phyloP scores from a whole-genome alignment of 495 filamentous ascomycete species.

The Bombardia bombarda region DNA sequence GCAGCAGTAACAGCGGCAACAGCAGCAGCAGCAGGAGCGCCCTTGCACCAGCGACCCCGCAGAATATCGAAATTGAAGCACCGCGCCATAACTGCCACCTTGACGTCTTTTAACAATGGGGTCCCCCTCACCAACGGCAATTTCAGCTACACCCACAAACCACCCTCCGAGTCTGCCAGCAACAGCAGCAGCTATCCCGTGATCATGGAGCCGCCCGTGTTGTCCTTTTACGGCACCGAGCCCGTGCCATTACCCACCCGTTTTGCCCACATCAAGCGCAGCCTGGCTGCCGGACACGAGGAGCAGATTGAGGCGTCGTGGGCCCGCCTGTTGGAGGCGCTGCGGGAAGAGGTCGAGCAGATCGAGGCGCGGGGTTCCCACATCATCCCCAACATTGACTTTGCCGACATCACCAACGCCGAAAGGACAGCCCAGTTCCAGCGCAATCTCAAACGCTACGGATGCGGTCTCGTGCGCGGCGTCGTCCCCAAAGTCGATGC shows the following conservation, averaged over 20 bases:
- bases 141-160: slow-evolving; percentile 1
- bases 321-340: slow-evolving; percentile 54
- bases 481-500: slow-evolving; percentile 54
- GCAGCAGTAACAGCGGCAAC: not conserved
- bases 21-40: not conserved
- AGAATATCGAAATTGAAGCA: slow-evolving; percentile 29
- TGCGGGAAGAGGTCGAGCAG: slow-evolving; percentile 50
- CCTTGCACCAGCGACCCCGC: slow-evolving; percentile 22
- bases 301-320: slow-evolving; percentile 59
- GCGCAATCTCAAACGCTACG: slow-evolving; percentile 53
- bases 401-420: slow-evolving; percentile 46
- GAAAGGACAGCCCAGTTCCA: slow-evolving; percentile 40
- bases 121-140: slow-evolving; percentile 3
- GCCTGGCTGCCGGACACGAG: slow-evolving; percentile 60
- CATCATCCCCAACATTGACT: slow-evolving; percentile 61
- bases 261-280: slow-evolving; percentile 67
- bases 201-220: slow-evolving; percentile 65
- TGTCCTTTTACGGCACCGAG: slow-evolving; percentile 63
- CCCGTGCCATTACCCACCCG: slow-evolving; percentile 67
- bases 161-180: slow-evolving; percentile 3
- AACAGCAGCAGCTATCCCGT: slow-evolving; percentile 3
- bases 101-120: slow-evolving; percentile 10
- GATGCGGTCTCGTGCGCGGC: slow-evolving; percentile 58
- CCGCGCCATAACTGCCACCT: slow-evolving; percentile 20
- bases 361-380: slow-evolving; percentile 39